Evolutionary conservation across 2,329 filamentous ascomycete species (phyloP).

Genomic region (Alternaria arborescens): DNA sequence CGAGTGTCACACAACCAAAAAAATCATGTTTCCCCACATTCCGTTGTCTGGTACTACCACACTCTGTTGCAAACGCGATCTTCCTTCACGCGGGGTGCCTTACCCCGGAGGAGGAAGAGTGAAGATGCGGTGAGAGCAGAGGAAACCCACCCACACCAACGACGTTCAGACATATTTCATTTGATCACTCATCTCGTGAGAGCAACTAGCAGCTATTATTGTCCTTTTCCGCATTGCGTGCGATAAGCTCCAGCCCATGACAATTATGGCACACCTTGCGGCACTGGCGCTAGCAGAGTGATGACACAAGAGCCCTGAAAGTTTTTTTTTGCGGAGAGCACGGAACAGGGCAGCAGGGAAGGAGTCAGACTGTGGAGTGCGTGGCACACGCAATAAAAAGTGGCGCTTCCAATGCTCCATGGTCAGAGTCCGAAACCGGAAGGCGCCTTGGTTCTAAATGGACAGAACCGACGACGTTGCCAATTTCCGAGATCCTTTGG

Average conservation of each 20-base stretch:
- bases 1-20: slow-evolving; percentile 23
- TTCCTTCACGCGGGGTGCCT: slow-evolving; percentile 25
- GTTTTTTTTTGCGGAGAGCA: slow-evolving; percentile 16
- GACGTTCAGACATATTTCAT: slow-evolving; percentile 22
- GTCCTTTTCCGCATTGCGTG: slow-evolving; percentile 27
- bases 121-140: slow-evolving; percentile 23
- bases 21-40: slow-evolving; percentile 19
- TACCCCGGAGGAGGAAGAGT: slow-evolving; percentile 12
- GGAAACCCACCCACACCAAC: background rate
- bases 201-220: slow-evolving; percentile 20
- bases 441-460: slow-evolving; percentile 11
- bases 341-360: slow-evolving; percentile 7
- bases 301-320: slow-evolving; percentile 15
- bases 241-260: slow-evolving; percentile 30
- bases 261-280: slow-evolving; percentile 10
- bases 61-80: slow-evolving; percentile 14
- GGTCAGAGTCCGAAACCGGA: slow-evolving; percentile 21
- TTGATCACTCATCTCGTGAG: slow-evolving; percentile 17
- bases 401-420: slow-evolving; percentile 11
- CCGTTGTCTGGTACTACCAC: slow-evolving; percentile 17
- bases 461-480: slow-evolving; percentile 2
- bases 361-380: slow-evolving; percentile 18
- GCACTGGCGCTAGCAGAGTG: slow-evolving; percentile 15
- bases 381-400: slow-evolving; percentile 12
- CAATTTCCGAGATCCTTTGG: slow-evolving; percentile 19